Evolutionary conservation across 2,329 filamentous ascomycete species (phyloP).

Genomic region (Cladosporium sp.): DNA sequence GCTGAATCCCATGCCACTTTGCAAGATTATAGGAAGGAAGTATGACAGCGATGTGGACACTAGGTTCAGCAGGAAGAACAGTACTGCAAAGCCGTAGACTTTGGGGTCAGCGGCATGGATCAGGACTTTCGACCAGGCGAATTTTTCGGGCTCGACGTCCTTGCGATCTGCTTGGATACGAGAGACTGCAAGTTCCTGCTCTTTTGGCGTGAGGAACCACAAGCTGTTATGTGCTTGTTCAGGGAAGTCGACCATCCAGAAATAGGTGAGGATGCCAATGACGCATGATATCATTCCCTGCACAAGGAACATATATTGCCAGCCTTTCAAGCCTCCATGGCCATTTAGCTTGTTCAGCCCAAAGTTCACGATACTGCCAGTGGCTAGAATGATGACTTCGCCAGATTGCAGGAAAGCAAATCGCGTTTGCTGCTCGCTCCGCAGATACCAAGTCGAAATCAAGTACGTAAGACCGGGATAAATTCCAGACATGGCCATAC

Average conservation of each 20-base stretch:
- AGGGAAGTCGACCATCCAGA: slow-evolving; percentile 72
- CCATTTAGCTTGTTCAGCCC: slow-evolving; percentile 67
- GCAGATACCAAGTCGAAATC: slow-evolving; percentile 61
- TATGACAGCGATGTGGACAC: slow-evolving; percentile 67
- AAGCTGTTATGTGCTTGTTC: slow-evolving; percentile 61
- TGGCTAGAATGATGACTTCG: slow-evolving; percentile 66
- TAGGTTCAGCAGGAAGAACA: slow-evolving; percentile 69
- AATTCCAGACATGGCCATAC: slow-evolving; percentile 61
- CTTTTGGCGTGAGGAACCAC: slow-evolving; percentile 58
- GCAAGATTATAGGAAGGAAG: slow-evolving; percentile 58
- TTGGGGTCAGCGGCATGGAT: slow-evolving; percentile 61
- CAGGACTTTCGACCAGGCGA: slow-evolving; percentile 58
- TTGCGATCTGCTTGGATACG: slow-evolving; percentile 64
- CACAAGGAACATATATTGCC: slow-evolving; percentile 71
- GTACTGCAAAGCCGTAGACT: slow-evolving; percentile 64
- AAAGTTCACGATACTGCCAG: slow-evolving; percentile 68
- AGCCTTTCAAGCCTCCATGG: slow-evolving; percentile 58
- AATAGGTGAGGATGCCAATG: slow-evolving; percentile 63
- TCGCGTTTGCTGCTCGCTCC: slow-evolving; percentile 65
- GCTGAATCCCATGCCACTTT: slow-evolving; percentile 49
- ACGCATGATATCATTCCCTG: slow-evolving; percentile 62
- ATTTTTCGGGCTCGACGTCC: slow-evolving; percentile 60
- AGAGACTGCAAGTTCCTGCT: slow-evolving; percentile 58
- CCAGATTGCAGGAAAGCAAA: slow-evolving; percentile 67
- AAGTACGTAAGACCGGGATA: slow-evolving; percentile 57